phyloP scores from a whole-genome alignment of 352 stramenopile species.

The Thraustotheca clavata region DNA sequence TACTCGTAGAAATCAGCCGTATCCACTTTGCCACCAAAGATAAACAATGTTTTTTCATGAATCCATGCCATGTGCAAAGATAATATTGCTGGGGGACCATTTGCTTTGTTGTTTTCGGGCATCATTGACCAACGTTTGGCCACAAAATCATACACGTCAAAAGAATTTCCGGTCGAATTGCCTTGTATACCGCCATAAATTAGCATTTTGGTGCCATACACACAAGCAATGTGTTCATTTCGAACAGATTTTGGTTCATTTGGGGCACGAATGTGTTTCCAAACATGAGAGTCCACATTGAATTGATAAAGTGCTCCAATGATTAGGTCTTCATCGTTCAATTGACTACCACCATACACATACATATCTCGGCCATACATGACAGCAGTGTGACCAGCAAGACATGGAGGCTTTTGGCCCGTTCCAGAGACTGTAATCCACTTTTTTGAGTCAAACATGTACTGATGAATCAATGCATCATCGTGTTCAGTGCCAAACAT shows the following conservation, averaged over 20 bases:
- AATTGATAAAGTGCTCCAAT: constrained; percentile 4
- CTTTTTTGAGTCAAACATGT: constrained; percentile 5
- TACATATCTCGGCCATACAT: constrained; percentile 13
- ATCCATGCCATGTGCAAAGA: constrained; percentile 13
- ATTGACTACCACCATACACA: constrained; percentile 10
- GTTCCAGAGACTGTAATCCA: not conserved
- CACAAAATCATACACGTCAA: constrained; percentile 16
- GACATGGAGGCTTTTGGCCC: constrained; percentile 6
- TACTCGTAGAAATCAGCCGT: constrained; percentile 22
- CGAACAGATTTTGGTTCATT: constrained; percentile 7
- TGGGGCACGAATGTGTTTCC: not conserved
- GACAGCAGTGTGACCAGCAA: constrained; percentile 15
- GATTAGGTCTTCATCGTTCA: constrained; percentile 9
- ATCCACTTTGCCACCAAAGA: constrained; percentile 21
- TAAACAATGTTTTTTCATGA: not conserved
- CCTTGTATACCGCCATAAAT: not conserved
- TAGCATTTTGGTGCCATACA: constrained; percentile 4
- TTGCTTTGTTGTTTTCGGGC: not conserved
- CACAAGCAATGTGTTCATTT: constrained; percentile 7
- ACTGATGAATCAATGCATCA: constrained; percentile 12
- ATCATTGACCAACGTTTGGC: constrained; percentile 6
- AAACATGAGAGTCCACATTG: constrained; percentile 16
- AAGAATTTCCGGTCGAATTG: not conserved
- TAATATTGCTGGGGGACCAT: not conserved
- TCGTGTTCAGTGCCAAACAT: constrained; percentile 16